Evolutionary conservation across 495 filamentous ascomycete species (phyloP).

Genomic region (Penicillium daleae): DNA sequence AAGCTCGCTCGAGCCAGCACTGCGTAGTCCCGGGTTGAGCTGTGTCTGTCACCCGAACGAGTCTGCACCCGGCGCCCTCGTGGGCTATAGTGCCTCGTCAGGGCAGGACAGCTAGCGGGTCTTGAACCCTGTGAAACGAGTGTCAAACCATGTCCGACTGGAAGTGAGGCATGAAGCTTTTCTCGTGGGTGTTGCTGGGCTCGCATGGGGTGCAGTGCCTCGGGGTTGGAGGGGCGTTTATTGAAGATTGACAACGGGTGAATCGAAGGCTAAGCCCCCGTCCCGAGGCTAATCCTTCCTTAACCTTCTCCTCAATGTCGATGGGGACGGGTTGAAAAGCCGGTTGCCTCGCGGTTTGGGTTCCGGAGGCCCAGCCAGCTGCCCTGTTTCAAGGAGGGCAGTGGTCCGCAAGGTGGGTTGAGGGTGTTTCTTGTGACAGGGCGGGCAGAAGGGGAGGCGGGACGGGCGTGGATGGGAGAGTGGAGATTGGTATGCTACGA

Average conservation of each 20-base stretch:
- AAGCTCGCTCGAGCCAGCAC: background rate
- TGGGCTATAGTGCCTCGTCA: background rate
- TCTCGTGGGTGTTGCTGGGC: background rate
- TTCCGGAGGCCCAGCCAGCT: background rate
- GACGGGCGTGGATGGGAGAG: background rate
- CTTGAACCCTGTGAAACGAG: background rate
- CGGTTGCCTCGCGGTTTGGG: background rate
- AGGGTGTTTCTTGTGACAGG: background rate
- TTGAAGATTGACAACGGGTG: background rate
- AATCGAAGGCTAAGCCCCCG: background rate
- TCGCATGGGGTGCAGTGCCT: background rate
- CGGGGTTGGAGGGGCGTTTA: background rate
- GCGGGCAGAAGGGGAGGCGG: background rate
- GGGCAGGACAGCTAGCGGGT: background rate
- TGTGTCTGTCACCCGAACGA: background rate
- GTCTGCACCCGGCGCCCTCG: background rate
- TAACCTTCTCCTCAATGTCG: background rate
- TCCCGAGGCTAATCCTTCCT: background rate
- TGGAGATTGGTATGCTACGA: constrained; percentile 3
- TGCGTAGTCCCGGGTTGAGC: background rate
- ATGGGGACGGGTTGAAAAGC: background rate
- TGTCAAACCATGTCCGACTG: background rate
- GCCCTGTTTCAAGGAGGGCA: background rate
- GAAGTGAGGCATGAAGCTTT: background rate
- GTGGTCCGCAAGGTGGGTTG: background rate